Evolutionary conservation across 352 stramenopile species (phyloP).

Genomic region (Hyaloperonospora brassicae): DNA sequence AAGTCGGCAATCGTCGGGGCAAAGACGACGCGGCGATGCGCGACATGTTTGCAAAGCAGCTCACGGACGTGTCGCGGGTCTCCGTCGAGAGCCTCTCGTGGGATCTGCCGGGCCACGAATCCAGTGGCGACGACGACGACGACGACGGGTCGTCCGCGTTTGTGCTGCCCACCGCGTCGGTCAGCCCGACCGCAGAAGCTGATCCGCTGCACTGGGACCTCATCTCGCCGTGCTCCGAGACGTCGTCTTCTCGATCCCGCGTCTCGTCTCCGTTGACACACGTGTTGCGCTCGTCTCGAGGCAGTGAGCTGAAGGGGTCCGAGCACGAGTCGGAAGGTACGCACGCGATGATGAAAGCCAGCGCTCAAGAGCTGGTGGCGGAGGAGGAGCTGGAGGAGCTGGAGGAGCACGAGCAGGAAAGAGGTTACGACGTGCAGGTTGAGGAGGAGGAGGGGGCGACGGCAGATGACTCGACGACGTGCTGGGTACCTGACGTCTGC

Average conservation of each 20-base stretch:
- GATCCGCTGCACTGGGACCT: conserved; percentile 30
- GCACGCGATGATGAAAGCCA: background rate
- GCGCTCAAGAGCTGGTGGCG: conserved; percentile 6
- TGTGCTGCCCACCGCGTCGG: conserved; percentile 11
- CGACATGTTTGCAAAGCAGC: conserved; percentile 9
- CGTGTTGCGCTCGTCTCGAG: conserved; percentile 18
- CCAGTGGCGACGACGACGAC: conserved; percentile 4
- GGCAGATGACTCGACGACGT: conserved; percentile 13
- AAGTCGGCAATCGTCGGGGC: conserved; percentile 17
- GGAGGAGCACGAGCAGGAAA: background rate
- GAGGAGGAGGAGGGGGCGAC: conserved; percentile 10
- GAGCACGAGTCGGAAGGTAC: conserved; percentile 10
- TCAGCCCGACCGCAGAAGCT: background rate
- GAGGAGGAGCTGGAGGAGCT: conserved; percentile 9
- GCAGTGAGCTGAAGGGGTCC: conserved; percentile 16
- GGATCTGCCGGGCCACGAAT: conserved; percentile 17
- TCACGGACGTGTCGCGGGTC: conserved; percentile 6
- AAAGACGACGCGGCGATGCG: conserved; percentile 7
- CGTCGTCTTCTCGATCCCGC: conserved; percentile 10
- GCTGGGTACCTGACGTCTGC: conserved; percentile 15
- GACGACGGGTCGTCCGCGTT: conserved; percentile 6
- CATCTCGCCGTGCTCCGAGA: conserved; percentile 46
- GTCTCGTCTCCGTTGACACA: conserved; percentile 15
- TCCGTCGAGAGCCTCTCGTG: conserved; percentile 25
- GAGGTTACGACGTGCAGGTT: too few species aligned